Evolutionary conservation across 495 filamentous ascomycete species (phyloP).

Genomic region (Cudoniella acicularis): DNA sequence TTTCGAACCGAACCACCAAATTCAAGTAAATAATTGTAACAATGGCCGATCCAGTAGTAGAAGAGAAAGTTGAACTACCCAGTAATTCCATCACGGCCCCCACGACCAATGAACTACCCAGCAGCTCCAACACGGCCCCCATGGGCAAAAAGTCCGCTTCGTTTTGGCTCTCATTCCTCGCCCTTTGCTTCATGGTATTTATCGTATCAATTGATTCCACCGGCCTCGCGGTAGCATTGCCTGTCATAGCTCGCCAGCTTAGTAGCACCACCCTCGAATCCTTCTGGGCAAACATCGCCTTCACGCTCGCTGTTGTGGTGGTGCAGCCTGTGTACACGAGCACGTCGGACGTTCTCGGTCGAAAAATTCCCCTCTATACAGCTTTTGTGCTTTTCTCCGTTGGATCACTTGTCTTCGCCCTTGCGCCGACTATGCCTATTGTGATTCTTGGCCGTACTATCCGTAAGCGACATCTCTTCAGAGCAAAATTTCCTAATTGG

Average conservation of each 20-base stretch:
- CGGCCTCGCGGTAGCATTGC: conserved; percentile 65
- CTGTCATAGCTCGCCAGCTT: conserved; percentile 46
- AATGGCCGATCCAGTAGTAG: too few species aligned
- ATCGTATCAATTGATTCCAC: conserved; percentile 60
- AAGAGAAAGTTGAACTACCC: too few species aligned
- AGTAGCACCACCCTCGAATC: conserved; percentile 49
- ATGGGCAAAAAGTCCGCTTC: not conserved
- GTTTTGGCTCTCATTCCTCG: not conserved
- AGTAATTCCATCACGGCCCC: too few species aligned
- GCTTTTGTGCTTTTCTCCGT: conserved; percentile 46
- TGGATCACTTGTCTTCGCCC: conserved; percentile 54
- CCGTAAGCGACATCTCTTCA: too few species aligned
- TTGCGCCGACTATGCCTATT: conserved; percentile 53
- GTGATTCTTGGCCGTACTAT: conserved; percentile 37
- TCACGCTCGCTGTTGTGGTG: conserved; percentile 45
- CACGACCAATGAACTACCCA: too few species aligned
- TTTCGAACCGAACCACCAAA: too few species aligned
- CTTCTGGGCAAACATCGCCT: conserved; percentile 54
- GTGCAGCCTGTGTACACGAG: conserved; percentile 44
- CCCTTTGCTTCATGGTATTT: conserved; percentile 16
- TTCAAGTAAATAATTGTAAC: too few species aligned
- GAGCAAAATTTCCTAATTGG: too few species aligned
- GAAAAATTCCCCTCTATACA: conserved; percentile 42
- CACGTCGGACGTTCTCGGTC: conserved; percentile 48
- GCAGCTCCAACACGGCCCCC: too few species aligned